Conservation (phyloP, 768 basidiomycete species). For the Mycena indigotica region DNA sequence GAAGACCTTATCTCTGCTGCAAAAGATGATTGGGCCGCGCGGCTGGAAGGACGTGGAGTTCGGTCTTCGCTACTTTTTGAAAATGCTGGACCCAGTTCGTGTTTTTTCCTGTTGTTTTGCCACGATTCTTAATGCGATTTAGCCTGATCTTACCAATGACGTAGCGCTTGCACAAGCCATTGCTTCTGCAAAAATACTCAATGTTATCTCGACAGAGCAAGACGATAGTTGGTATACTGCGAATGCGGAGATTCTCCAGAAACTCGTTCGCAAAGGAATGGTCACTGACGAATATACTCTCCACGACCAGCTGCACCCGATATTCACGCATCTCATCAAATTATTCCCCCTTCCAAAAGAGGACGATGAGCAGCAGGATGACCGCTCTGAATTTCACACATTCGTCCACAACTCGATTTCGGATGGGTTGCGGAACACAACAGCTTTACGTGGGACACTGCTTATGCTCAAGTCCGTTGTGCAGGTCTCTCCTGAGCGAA, state of each 20-base stretch:
- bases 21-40: conserved; percentile 75
- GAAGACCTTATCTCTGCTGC: conserved; percentile 66
- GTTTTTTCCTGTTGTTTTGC: not conserved
- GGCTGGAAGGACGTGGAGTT: conserved; percentile 93
- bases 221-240: conserved; percentile 77
- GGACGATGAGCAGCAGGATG: conserved; percentile 73
- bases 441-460: conserved; percentile 74
- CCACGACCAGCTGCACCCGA: conserved; percentile 79
- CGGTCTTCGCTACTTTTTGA: conserved; percentile 86
- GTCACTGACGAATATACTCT: conserved; percentile 76
- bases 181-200: conserved; percentile 85
- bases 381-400: conserved; percentile 73
- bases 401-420: conserved; percentile 75
- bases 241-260: conserved; percentile 74
- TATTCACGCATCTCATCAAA: conserved; percentile 78
- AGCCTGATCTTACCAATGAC: conserved; percentile 78
- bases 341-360: conserved; percentile 79
- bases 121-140: conserved; percentile 4
- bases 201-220: conserved; percentile 82
- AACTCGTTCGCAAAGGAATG: conserved; percentile 86
- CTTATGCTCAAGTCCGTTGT: conserved; percentile 88
- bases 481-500: conserved; percentile 75
- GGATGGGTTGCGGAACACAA: conserved; percentile 77
- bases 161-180: conserved; percentile 66
- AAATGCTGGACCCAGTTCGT: conserved; percentile 78